Evolutionary conservation across 441 rosid species (phyloP), one percentile per base, ranked within the genome.

Genomic region (Mallotus repandus): DNA sequence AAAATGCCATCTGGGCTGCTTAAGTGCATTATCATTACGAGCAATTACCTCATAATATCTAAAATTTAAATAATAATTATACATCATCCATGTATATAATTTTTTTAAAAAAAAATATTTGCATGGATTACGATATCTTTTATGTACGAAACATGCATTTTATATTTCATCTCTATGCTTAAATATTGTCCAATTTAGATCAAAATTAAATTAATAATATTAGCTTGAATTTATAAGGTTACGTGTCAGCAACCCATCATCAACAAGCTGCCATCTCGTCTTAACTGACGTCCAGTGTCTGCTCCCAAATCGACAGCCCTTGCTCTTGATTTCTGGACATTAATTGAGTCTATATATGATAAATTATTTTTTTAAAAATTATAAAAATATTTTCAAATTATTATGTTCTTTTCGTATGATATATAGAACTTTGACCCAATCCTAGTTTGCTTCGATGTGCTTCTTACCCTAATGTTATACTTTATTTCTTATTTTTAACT

Each of bases 171-270:
- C 9, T 55, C 9, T 48, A 12, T 12, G 11, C 50, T 7, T 48
- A 12, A 29, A 29, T 29, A 48, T 12, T 48, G 11, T 6, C 0
- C 7, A 38, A 7, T 38, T 38, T 38, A 38, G 41, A 4, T 38
- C 41, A 38, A 38, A 38, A 38, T 38, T 38, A 38, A 38, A 38
- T 38, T 38, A 38, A 6, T 38, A 38, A 0, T 38, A 38, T 38
- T 38, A 38, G 41, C 41, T 38, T 38, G 41, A 38, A 38, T 38
- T 38, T 38, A 1, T 38, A 38, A 38, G 41, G 41, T 12, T 49
- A 78, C 85, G 81, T 76, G 80, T 41, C 71, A 38, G 7, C 41
- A 38, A 38, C 41, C 41, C 41, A 57, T 71, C 68, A 22, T 67
- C 52, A 2, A 2, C 6, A 14, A 6, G 54, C 18, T 53, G 76